These are phyloP conservation scores for Aspergillus udagawae DNA, from an alignment of 2,329 filamentous ascomycete genomes.

Conservation along the genomic window DNA sequence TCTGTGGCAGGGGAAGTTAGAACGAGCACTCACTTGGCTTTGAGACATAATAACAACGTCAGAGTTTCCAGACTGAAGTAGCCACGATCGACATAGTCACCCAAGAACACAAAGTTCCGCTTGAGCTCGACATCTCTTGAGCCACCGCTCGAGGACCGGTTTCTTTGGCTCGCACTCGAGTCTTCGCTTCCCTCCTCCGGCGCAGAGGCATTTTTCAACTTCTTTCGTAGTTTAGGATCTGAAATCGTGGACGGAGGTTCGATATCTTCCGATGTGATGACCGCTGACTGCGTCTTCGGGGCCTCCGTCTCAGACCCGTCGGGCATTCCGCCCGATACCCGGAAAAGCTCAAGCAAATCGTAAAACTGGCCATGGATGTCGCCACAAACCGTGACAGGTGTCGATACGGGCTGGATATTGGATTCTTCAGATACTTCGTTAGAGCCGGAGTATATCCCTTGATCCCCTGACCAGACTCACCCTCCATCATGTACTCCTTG, in stretches of 20 bases:
- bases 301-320: conserved; percentile 69
- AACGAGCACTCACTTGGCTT: conserved; percentile 56
- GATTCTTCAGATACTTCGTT: conserved; percentile 60
- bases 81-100: conserved; percentile 70
- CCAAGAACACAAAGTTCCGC: conserved; percentile 69
- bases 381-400: conserved; percentile 93
- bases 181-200: conserved; percentile 29
- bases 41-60: conserved; percentile 67
- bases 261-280: conserved; percentile 86
- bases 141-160: conserved; percentile 26
- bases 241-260: conserved; percentile 87
- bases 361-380: conserved; percentile 99
- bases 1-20: neutral
- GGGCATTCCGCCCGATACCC: conserved; percentile 94
- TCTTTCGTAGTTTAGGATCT: conserved; percentile 80
- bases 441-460: neutral
- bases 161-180: conserved; percentile 17
- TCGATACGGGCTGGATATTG: conserved; percentile 96
- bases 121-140: conserved; percentile 45
- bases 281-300: conserved; percentile 64
- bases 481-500: conserved; percentile 98
- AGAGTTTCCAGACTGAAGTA: conserved; percentile 73
- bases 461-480: conserved; percentile 42
- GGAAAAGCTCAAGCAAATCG: conserved; percentile 93
- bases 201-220: conserved; percentile 57